These are phyloP conservation scores for Kurtzmaniella quercitrusa DNA, from an alignment of 1,139 yeast genomes.

Conservation along the genomic window DNA sequence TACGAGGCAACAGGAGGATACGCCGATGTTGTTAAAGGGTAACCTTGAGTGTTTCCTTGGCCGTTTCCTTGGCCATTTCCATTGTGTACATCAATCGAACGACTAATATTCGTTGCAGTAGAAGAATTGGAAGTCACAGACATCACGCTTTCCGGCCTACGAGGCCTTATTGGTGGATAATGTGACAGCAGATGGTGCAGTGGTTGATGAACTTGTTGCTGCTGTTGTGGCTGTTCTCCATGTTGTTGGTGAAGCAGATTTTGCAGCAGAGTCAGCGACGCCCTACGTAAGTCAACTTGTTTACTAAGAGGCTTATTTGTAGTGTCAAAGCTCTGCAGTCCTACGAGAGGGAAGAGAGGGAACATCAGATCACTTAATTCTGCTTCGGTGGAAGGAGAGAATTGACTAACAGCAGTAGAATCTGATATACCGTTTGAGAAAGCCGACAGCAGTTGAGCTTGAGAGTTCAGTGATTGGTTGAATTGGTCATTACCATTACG, in stretches of 20 bases:
- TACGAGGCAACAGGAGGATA: constrained; percentile 5
- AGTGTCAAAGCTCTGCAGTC: constrained; percentile 37
- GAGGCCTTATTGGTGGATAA: constrained; percentile 27
- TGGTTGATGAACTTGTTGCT: neutral
- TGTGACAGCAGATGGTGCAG: constrained; percentile 3
- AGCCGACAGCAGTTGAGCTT: neutral
- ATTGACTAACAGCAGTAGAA: neutral
- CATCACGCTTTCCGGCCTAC: constrained; percentile 41
- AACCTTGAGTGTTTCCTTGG: too few relatives aligned
- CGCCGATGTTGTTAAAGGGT: constrained; percentile 3
- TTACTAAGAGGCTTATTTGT: constrained; percentile 8
- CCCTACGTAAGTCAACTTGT: neutral
- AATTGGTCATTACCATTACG: neutral
- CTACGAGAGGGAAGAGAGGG: constrained; percentile 52
- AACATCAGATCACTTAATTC: constrained; percentile 28
- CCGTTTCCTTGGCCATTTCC: constrained; percentile 6
- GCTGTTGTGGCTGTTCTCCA: constrained; percentile 1
- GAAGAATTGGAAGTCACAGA: constrained; percentile 40
- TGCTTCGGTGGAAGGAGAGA: constrained; percentile 2
- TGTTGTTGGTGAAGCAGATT: neutral
- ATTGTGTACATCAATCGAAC: neutral
- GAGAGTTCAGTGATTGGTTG: neutral
- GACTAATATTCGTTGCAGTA: constrained; percentile 15
- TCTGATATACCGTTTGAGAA: neutral
- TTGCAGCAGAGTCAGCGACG: constrained; percentile 1